These are phyloP conservation scores for Strobilomyces dryophilus DNA, from an alignment of 768 basidiomycete genomes.

Conservation along the genomic window DNA sequence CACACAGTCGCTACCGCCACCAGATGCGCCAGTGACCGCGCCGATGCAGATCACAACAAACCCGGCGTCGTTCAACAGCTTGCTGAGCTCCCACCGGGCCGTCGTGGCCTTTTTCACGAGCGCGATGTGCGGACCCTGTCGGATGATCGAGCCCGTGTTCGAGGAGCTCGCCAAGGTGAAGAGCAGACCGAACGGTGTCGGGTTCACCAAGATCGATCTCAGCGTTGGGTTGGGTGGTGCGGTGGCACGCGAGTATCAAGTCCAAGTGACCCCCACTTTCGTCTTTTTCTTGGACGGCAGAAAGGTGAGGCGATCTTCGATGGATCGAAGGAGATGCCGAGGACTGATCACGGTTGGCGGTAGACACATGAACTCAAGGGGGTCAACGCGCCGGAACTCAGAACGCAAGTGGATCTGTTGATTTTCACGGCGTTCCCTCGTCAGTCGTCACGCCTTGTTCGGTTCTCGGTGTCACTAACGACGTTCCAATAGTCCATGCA, in stretches of 20 bases:
- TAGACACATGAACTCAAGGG: slow-evolving; percentile 73
- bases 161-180: slow-evolving; percentile 72
- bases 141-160: slow-evolving; percentile 80
- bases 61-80: slow-evolving; percentile 61
- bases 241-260: slow-evolving; percentile 59
- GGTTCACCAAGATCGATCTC: slow-evolving; percentile 84
- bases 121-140: slow-evolving; percentile 72
- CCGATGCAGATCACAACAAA: slow-evolving; percentile 75
- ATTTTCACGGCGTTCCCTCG: slow-evolving; percentile 78
- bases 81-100: slow-evolving; percentile 63
- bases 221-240: slow-evolving; percentile 58
- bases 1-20: slow-evolving; percentile 24
- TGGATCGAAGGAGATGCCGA: neutral
- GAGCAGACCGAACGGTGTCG: slow-evolving; percentile 45
- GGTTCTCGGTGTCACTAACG: neutral
- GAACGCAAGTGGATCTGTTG: slow-evolving; percentile 69
- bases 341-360: neutral
- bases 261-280: slow-evolving; percentile 84
- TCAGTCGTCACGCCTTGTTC: slow-evolving; percentile 35
- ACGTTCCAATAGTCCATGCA: slow-evolving; percentile 57
- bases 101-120: slow-evolving; percentile 83
- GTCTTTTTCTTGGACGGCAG: slow-evolving; percentile 78
- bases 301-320: slow-evolving; percentile 46
- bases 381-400: slow-evolving; percentile 62
- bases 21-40: slow-evolving; percentile 47